phyloP scores from a whole-genome alignment of 768 basidiomycete genomes.

The Hygrocybe punicea region DNA sequence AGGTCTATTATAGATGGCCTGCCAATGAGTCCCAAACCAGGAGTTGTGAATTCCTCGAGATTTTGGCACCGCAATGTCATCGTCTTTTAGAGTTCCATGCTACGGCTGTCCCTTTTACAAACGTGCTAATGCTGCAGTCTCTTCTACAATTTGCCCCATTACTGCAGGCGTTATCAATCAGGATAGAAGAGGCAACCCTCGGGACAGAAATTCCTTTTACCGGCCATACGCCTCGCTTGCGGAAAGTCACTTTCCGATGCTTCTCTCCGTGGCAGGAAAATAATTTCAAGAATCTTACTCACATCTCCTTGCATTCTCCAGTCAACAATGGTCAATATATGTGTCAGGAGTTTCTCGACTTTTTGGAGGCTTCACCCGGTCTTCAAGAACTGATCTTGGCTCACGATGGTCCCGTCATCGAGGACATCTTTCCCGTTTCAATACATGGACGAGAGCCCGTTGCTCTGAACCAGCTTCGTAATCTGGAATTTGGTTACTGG shows the following conservation, averaged over 20 bases:
- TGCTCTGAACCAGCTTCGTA: background rate
- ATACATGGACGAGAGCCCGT: background rate
- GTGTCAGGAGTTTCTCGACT: background rate
- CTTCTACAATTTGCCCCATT: background rate
- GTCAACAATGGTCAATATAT: background rate
- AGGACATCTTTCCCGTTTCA: background rate
- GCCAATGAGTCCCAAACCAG: no score
- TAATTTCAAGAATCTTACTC: background rate
- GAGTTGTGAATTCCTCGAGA: no score
- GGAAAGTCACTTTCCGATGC: background rate
- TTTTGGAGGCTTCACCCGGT: background rate
- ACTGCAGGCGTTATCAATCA: background rate
- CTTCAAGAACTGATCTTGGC: background rate
- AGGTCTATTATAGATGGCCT: background rate
- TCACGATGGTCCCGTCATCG: background rate
- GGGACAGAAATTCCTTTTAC: background rate
- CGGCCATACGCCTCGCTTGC: background rate
- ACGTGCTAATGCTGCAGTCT: no score
- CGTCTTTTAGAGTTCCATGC: no score
- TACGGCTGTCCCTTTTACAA: no score
- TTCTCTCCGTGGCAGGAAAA: background rate
- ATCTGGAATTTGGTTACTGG: background rate
- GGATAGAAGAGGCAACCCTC: background rate
- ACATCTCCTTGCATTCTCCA: background rate
- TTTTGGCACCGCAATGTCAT: no score